Evolutionary conservation across 2,329 filamentous ascomycete species (phyloP), one percentile per base, ranked within the genome.

Genomic region (Aspergillus arachidicola): DNA sequence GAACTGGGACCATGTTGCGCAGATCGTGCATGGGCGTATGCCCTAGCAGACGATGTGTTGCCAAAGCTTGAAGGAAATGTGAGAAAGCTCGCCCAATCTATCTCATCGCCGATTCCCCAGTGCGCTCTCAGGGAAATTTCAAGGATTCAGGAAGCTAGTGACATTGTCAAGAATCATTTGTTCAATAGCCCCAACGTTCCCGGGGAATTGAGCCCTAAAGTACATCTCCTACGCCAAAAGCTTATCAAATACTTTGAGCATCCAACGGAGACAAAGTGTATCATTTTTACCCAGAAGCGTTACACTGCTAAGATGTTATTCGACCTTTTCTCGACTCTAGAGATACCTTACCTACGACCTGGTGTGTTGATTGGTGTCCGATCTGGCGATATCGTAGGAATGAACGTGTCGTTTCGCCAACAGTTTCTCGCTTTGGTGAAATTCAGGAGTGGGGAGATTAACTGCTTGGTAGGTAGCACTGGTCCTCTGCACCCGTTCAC

Each of bases 1-100:
- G 84, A 90, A 48, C 82, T 98, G 4, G 95, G 95, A 0, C 79
- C 84, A 3, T 98, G 95, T 94, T 92, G 91, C 68, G 88, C 93
- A 0, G 93, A 99, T 73, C 83, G 88, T 57, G 89, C 92, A 62
- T 97, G 93, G 93, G 82, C 85, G 59, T 84, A 92, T 36, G 85
- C 87, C 14, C 82, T 96, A 26, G 83, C 84, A 0, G 86, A 91
- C 6, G 81, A 87, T 3, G 86, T 90, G 62, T 78, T 86, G 0
- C 80, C 82, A 4, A 91, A 87, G 66, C 79, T 92, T 2, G 85
- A 90, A 82, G 85, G 61, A 81, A 84, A 68, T 30, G 64, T 76
- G 9, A 66, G 53, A 23, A 72, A 67, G 54, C 30, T 62, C 1
- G 26, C 54, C 12, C 59, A 68, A 7, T 46, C 46, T 6, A 7